phyloP scores from a whole-genome alignment of 75 land plant species.

The Cunninghamia lanceolata region DNA sequence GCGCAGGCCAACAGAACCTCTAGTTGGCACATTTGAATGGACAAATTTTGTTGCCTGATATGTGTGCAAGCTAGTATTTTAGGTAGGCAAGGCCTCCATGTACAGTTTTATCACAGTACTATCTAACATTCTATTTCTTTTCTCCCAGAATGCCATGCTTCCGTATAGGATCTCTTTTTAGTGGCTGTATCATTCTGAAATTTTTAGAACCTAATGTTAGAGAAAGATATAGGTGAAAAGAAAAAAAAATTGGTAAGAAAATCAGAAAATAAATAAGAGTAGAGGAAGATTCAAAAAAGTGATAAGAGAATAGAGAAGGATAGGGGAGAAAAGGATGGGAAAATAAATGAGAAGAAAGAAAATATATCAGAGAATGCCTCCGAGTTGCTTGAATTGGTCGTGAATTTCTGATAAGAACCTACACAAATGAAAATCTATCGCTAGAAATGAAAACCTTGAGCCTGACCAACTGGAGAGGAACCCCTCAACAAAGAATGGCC shows the following conservation, averaged over 20 bases:
- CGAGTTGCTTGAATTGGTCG: too few species aligned
- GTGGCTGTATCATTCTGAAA: neutral
- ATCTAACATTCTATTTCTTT: neutral
- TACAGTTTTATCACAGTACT: neutral
- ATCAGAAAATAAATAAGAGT: too few species aligned
- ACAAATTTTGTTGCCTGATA: neutral
- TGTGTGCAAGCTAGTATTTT: neutral
- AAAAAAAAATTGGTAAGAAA: neutral
- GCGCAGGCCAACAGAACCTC: neutral
- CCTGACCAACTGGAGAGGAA: neutral
- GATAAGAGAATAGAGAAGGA: too few species aligned
- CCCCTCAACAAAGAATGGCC: too few species aligned
- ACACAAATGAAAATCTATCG: neutral
- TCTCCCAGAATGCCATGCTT: neutral
- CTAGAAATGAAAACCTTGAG: neutral
- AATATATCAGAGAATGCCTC: too few species aligned
- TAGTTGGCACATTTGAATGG: neutral
- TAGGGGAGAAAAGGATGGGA: too few species aligned
- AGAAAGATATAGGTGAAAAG: neutral
- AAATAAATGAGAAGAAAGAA: too few species aligned
- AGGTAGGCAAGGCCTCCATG: neutral
- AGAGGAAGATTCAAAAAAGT: too few species aligned
- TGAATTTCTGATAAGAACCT: too few species aligned
- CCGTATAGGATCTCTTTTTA: neutral
- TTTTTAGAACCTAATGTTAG: neutral